Conservation (phyloP, 2,329 filamentous ascomycete genomes). For the Arthroderma sp. region DNA sequence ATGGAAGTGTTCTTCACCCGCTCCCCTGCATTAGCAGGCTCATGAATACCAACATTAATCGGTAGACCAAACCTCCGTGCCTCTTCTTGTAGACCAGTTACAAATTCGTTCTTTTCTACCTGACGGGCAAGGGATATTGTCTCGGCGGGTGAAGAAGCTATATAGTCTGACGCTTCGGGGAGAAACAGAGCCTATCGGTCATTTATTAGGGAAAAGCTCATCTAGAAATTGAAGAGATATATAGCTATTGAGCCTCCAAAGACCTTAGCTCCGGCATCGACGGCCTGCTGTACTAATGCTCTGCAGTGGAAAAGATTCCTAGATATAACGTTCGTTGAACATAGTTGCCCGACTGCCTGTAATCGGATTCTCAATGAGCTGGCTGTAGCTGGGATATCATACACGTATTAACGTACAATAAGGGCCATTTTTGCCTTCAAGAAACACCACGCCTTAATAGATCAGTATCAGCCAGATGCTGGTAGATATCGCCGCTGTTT, state of each 20-base stretch:
- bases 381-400: no score
- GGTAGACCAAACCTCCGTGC: slow-evolving; percentile 52
- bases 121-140: slow-evolving; percentile 59
- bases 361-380: not conserved
- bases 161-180: slow-evolving; percentile 85
- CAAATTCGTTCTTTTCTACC: slow-evolving; percentile 55
- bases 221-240: not conserved
- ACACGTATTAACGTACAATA: no score
- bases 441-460: no score
- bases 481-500: no score
- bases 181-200: slow-evolving; percentile 64
- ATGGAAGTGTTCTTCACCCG: slow-evolving; percentile 52
- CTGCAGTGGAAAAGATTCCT: slow-evolving; percentile 72
- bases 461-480: no score
- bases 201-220: not conserved
- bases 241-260: slow-evolving; percentile 1
- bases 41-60: slow-evolving; percentile 81
- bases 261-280: slow-evolving; percentile 65
- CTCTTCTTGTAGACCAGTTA: slow-evolving; percentile 57
- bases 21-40: slow-evolving; percentile 42
- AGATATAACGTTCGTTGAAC: slow-evolving; percentile 64
- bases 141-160: slow-evolving; percentile 54
- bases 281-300: slow-evolving; percentile 57
- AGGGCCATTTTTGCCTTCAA: no score
- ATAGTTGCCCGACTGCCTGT: slow-evolving; percentile 80